Evolutionary conservation across 1,284 basidiomycete genomes (phyloP).

Genomic region (Ganoderma leucocontextum): DNA sequence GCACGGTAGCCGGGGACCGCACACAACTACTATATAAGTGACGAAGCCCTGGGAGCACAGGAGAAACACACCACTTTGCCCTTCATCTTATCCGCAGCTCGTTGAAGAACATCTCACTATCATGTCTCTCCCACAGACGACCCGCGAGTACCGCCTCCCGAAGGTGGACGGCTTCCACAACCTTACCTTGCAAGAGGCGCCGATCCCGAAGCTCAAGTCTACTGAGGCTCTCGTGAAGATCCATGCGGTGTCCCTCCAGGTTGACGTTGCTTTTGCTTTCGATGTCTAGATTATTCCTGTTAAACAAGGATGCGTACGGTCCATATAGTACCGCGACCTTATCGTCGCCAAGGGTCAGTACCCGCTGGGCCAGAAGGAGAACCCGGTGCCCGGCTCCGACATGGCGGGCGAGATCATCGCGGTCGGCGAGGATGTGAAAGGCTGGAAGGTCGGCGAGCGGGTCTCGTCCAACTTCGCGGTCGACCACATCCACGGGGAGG

Average conservation of each 20-base stretch:
- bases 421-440: slow-evolving; percentile 58
- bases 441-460: slow-evolving; percentile 55
- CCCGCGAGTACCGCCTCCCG: slow-evolving; percentile 45
- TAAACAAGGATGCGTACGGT: slow-evolving; percentile 16
- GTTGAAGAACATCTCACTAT: neutral
- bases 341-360: slow-evolving; percentile 47
- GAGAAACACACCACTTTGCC: neutral
- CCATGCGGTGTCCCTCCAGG: slow-evolving; percentile 58
- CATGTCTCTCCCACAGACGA: slow-evolving; percentile 42
- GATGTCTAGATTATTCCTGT: neutral
- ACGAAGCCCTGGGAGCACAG: neutral
- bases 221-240: slow-evolving; percentile 58
- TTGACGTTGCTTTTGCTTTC: neutral
- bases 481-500: slow-evolving; percentile 34
- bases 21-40: neutral
- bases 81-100: neutral
- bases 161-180: slow-evolving; percentile 41
- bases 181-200: slow-evolving; percentile 43
- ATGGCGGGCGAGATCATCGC: slow-evolving; percentile 67
- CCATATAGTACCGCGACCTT: slow-evolving; percentile 52
- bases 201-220: slow-evolving; percentile 45
- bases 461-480: slow-evolving; percentile 47
- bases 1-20: neutral
- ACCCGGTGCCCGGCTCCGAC: slow-evolving; percentile 65
- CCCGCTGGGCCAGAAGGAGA: slow-evolving; percentile 38